Evolutionary conservation across 2,329 filamentous ascomycete species (phyloP).

Genomic region (Fusarium musae): DNA sequence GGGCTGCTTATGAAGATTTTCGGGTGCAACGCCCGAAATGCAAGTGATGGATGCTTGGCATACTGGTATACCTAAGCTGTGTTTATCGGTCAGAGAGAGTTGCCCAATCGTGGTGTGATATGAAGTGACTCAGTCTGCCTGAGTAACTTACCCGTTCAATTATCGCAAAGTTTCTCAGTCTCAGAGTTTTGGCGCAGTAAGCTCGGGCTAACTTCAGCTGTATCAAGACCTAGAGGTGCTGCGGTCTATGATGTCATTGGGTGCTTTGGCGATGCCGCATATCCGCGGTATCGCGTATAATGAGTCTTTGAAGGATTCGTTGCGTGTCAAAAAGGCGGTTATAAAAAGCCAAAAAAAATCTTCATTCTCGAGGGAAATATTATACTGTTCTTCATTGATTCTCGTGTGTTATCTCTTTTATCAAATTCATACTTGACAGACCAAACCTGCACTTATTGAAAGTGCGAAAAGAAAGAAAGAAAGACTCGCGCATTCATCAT

Average conservation of each 20-base stretch:
- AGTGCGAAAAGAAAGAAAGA: neutral
- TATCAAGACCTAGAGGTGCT: neutral
- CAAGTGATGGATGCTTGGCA: neutral
- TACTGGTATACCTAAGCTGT: neutral
- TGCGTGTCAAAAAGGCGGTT: neutral
- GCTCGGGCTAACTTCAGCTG: neutral
- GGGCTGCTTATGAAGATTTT: slow-evolving; percentile 9
- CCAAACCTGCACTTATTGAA: neutral
- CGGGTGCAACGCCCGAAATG: neutral
- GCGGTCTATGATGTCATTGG: slow-evolving; percentile 3
- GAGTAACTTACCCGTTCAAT: neutral
- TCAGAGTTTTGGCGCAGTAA: neutral
- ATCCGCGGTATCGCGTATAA: neutral
- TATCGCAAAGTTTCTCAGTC: neutral
- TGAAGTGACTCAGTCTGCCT: neutral
- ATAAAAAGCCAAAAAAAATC: neutral
- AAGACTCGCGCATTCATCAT: neutral
- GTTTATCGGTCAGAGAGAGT: neutral
- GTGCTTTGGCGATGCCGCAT: neutral
- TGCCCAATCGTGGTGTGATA: neutral
- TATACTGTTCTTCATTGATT: neutral
- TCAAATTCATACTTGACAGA: neutral
- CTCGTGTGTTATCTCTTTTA: neutral
- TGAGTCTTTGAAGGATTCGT: neutral
- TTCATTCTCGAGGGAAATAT: neutral